phyloP scores from a whole-genome alignment of 805 yeast species.

The Vanderwaltozyma yarrowii region DNA sequence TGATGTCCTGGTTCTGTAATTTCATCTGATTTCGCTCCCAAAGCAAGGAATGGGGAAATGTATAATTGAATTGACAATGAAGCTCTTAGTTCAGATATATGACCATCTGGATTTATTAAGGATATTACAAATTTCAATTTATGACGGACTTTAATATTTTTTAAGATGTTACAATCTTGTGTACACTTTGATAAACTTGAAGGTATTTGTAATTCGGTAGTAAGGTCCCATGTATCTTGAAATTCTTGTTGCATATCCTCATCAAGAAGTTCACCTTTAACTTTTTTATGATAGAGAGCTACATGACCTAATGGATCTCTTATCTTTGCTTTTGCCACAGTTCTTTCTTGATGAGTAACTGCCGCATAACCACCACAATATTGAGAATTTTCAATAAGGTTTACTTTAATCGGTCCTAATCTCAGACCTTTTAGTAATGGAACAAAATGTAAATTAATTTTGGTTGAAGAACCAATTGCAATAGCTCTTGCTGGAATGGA shows the following conservation, averaged over 20 bases:
- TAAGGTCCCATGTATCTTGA: constrained; percentile 68
- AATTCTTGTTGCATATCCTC: constrained; percentile 7
- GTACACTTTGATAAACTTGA: constrained; percentile 64
- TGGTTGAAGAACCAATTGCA: constrained; percentile 75
- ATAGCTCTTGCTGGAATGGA: constrained; percentile 81
- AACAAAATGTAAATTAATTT: constrained; percentile 58
- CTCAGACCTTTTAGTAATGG: constrained; percentile 76
- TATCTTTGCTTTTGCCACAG: constrained; percentile 42
- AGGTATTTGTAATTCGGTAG: constrained; percentile 54
- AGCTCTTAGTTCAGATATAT: constrained; percentile 83
- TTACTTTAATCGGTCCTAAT: constrained; percentile 62
- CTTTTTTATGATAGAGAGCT: constrained; percentile 7
- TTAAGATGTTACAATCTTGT: constrained; percentile 73
- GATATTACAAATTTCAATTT: constrained; percentile 75
- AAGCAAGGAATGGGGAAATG: constrained; percentile 73
- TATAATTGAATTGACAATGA: constrained; percentile 72
- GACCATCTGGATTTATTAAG: constrained; percentile 81
- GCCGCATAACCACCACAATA: constrained; percentile 51
- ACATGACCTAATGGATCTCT: constrained; percentile 26
- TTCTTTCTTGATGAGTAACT: constrained; percentile 51
- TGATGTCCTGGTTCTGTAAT: constrained; percentile 4
- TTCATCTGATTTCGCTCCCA: constrained; percentile 28
- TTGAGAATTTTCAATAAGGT: constrained; percentile 57
- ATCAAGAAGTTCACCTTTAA: constrained; percentile 15
- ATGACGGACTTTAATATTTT: constrained; percentile 74